phyloP scores from a whole-genome alignment of 176 grass and related monocot species.

The Eleusine indica region DNA sequence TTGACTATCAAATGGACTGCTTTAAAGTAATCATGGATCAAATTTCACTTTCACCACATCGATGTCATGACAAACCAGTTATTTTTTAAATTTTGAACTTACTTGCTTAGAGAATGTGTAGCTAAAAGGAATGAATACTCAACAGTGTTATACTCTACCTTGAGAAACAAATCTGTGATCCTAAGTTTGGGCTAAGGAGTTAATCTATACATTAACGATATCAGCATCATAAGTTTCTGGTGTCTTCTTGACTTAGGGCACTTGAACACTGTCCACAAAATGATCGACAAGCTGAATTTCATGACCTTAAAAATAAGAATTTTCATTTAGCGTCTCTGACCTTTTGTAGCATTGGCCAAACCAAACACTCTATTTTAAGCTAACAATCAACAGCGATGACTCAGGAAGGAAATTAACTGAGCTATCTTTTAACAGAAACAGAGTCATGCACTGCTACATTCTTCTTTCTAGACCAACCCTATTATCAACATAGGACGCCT shows the following conservation, averaged over 20 bases:
- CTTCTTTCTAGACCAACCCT: no score
- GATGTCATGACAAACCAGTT: background rate
- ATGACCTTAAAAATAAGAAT: background rate
- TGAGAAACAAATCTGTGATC: background rate
- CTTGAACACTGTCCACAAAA: background rate
- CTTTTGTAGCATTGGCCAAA: background rate
- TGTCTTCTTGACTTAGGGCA: background rate
- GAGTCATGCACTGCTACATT: no score
- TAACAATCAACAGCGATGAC: background rate
- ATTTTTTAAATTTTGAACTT: background rate
- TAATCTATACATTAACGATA: background rate
- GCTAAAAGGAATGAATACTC: background rate
- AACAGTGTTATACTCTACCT: background rate
- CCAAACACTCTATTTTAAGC: background rate
- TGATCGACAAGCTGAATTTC: background rate
- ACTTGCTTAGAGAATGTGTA: background rate
- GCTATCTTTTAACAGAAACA: no score
- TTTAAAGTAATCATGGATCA: background rate
- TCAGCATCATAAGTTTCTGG: slow-evolving; percentile 1
- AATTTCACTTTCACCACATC: background rate
- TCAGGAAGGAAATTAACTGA: no score
- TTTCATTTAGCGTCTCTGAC: background rate
- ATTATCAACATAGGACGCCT: no score
- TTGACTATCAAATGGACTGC: background rate
- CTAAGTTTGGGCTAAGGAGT: background rate